A percentile compares a stretch with the other conserved stretches of the same genome.
Evolutionary conservation across 495 filamentous ascomycete species (phyloP).

Genomic region (Aspergillus bertholletiae): DNA sequence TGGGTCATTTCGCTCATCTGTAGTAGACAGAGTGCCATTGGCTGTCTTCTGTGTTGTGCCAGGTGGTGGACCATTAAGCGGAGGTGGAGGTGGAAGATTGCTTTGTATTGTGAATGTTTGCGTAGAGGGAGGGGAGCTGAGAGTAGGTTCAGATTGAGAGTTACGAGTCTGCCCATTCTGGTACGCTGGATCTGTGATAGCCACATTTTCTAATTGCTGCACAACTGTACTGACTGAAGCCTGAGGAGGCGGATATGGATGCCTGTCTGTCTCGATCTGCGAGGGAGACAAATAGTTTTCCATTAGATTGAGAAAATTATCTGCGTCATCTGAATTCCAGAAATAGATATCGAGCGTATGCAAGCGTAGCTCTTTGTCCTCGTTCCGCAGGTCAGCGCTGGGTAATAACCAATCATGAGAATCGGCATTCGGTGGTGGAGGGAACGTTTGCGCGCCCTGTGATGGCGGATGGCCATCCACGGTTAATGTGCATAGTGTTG

Average conservation of each 20-base stretch:
- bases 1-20: conserved; percentile 36
- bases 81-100: conserved; percentile 42
- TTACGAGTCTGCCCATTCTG: conserved; percentile 51
- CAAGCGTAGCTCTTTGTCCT: conserved; percentile 69
- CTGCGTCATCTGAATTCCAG: conserved; percentile 74
- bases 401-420: conserved; percentile 75
- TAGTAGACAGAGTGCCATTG: conserved; percentile 25
- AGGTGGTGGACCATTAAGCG: conserved; percentile 24
- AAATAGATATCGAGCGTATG: conserved; percentile 89
- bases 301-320: conserved; percentile 65
- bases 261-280: conserved; percentile 52
- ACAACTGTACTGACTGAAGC: conserved; percentile 71
- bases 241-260: conserved; percentile 45
- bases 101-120: conserved; percentile 16
- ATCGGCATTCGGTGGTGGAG: conserved; percentile 36
- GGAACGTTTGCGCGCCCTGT: conserved; percentile 12
- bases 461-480: conserved; percentile 54
- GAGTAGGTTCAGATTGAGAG: conserved; percentile 33
- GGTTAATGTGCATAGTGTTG: conserved; percentile 68
- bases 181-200: conserved; percentile 62
- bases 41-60: conserved; percentile 24
- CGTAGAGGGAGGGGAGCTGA: conserved; percentile 4
- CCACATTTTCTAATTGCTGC: conserved; percentile 77
- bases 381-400: conserved; percentile 62
- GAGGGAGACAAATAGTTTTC: conserved; percentile 54